phyloP scores from a whole-genome alignment of 768 basidiomycete species.

The Pleurotus giganteus region DNA sequence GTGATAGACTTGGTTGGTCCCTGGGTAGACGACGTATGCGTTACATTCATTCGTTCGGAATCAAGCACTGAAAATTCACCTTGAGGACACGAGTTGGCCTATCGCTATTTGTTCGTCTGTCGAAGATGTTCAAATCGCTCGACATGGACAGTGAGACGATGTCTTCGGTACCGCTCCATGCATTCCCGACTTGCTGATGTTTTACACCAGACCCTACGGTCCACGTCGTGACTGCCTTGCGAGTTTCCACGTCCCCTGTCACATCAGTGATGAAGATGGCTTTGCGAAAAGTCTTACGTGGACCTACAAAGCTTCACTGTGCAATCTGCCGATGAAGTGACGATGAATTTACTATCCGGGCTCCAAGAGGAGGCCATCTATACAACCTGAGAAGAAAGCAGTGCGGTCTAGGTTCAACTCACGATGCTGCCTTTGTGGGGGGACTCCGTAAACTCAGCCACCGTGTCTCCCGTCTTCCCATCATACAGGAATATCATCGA shows the following conservation, averaged over 20 bases:
- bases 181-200: constrained; percentile 85
- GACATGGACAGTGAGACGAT: constrained; percentile 84
- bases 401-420: constrained; percentile 20
- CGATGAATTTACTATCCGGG: constrained; percentile 65
- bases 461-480: constrained; percentile 81
- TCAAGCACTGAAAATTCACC: constrained; percentile 34
- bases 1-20: constrained; percentile 84
- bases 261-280: background rate
- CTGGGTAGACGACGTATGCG: constrained; percentile 29
- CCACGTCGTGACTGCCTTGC: constrained; percentile 68
- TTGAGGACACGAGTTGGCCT: constrained; percentile 61
- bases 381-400: background rate
- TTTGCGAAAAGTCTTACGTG: background rate
- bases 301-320: constrained; percentile 82
- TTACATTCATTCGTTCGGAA: background rate
- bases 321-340: constrained; percentile 85
- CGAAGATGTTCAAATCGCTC: constrained; percentile 81
- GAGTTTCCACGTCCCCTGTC: constrained; percentile 80
- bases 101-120: constrained; percentile 56
- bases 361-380: constrained; percentile 84
- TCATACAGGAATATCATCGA: constrained; percentile 86
- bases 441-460: constrained; percentile 64
- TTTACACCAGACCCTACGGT: constrained; percentile 69
- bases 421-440: constrained; percentile 78
- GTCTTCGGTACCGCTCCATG: constrained; percentile 70